These are phyloP conservation scores for Russula emetica DNA, from an alignment of 768 basidiomycete species.

Conservation along the genomic window DNA sequence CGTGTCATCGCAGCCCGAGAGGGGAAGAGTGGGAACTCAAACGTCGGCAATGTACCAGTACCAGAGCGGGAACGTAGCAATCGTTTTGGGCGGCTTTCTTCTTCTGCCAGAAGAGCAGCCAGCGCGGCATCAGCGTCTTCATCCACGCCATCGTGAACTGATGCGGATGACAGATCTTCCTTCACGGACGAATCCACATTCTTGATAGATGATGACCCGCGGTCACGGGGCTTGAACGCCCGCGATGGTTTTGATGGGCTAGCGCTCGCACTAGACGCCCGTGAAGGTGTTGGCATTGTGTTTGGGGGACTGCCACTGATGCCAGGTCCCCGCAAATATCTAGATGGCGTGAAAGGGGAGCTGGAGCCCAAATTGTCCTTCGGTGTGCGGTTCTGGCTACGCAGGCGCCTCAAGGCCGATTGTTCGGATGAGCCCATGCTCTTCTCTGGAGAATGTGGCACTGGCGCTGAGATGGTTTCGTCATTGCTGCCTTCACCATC, in stretches of 20 bases:
- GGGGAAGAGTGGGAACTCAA: slow-evolving; percentile 19
- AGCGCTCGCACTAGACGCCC: slow-evolving; percentile 9
- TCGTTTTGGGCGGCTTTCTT: slow-evolving; percentile 31
- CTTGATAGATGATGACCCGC: slow-evolving; percentile 5
- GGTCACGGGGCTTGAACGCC: slow-evolving; percentile 9
- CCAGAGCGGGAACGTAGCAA: slow-evolving; percentile 35
- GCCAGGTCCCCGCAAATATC: slow-evolving; percentile 23
- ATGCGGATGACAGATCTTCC: slow-evolving; percentile 25
- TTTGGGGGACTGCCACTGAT: slow-evolving; percentile 24
- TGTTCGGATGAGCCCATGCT: slow-evolving; percentile 20
- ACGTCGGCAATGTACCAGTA: slow-evolving; percentile 26
- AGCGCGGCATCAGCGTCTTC: slow-evolving; percentile 31
- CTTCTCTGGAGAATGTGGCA: slow-evolving; percentile 22
- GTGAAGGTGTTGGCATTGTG: slow-evolving; percentile 15
- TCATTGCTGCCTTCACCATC: slow-evolving; percentile 17
- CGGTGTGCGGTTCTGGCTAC: slow-evolving; percentile 19
- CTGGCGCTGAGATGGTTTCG: slow-evolving; percentile 12
- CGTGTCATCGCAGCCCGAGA: slow-evolving; percentile 7
- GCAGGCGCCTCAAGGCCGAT: slow-evolving; percentile 18
- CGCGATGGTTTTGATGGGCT: slow-evolving; percentile 14
- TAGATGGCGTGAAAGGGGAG: slow-evolving; percentile 18
- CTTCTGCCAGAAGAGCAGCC: slow-evolving; percentile 33
- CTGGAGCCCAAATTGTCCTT: neutral
- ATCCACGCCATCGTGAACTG: slow-evolving; percentile 17
- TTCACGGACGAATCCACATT: slow-evolving; percentile 25